Percentiles rank a stretch among this genome's conserved stretches.
Evolutionary conservation across 139 green algal species (phyloP).

Genomic region (Auxenochlorella pyrenoidosa): DNA sequence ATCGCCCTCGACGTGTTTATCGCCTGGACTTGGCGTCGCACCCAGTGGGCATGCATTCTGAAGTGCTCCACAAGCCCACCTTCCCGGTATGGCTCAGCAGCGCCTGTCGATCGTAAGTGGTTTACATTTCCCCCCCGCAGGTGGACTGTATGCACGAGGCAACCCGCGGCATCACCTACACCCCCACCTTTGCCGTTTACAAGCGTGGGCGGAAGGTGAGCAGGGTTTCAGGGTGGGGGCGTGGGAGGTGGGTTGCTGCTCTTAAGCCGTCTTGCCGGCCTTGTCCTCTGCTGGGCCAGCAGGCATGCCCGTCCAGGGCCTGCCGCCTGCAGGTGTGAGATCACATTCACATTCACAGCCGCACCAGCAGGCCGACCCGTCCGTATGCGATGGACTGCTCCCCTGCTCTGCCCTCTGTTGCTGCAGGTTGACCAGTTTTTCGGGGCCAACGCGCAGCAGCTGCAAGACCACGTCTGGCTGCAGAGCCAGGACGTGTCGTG

Average conservation of each 20-base stretch:
- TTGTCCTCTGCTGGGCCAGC: no score
- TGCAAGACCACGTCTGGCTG: constrained; percentile 52
- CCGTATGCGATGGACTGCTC: no score
- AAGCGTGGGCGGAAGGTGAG: constrained; percentile 58
- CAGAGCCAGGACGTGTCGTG: constrained; percentile 10
- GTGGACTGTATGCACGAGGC: constrained; percentile 34
- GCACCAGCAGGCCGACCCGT: no score
- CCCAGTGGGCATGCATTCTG: no score
- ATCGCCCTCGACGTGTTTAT: no score
- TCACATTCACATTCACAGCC: no score
- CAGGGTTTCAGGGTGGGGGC: not conserved
- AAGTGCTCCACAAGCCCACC: no score
- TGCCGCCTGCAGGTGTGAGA: no score
- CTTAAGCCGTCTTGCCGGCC: not conserved
- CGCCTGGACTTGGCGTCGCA: no score
- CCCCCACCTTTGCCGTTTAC: constrained; percentile 75
- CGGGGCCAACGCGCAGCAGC: constrained; percentile 49
- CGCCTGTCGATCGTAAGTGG: no score
- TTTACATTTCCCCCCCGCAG: not conserved
- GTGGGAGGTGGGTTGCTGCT: not conserved
- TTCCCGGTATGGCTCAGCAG: no score
- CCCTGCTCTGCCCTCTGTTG: not conserved
- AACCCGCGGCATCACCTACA: constrained; percentile 61
- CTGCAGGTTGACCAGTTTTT: constrained; percentile 57
- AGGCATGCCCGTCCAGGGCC: no score